Conservation (phyloP, 2,329 filamentous ascomycete species). For the Fragosphaeria purpurea region DNA sequence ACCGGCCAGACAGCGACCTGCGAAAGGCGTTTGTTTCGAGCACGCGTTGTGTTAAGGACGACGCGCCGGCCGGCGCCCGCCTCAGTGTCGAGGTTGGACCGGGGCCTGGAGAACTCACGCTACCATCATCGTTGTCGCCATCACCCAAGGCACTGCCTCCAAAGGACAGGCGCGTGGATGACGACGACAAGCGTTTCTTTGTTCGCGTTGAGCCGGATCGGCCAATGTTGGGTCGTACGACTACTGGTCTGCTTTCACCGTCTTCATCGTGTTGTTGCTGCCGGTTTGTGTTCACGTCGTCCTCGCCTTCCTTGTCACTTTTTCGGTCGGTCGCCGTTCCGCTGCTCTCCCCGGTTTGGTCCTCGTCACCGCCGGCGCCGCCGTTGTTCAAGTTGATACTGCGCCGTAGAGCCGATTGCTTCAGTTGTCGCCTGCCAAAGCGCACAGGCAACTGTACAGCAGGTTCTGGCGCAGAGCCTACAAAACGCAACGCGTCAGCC, state of each 20-base stretch:
- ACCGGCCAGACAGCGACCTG: conserved; percentile 32
- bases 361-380: conserved; percentile 11
- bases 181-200: conserved; percentile 54
- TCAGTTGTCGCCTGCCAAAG: conserved; percentile 40
- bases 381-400: conserved; percentile 39
- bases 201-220: conserved; percentile 42
- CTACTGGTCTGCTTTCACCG: conserved; percentile 36
- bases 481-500: not conserved
- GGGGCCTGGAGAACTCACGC: conserved; percentile 40
- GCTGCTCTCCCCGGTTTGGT: not conserved
- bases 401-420: conserved; percentile 49
- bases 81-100: conserved; percentile 35
- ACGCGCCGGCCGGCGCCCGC: conserved; percentile 28
- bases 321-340: not conserved
- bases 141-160: conserved; percentile 47
- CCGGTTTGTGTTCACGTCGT: not conserved
- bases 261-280: conserved; percentile 23
- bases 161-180: conserved; percentile 63
- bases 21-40: conserved; percentile 29
- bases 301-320: not conserved
- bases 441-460: conserved; percentile 26
- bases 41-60: conserved; percentile 20
- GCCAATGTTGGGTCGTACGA: conserved; percentile 37
- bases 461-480: conserved; percentile 16
- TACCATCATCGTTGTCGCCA: conserved; percentile 35